These are phyloP conservation scores for Vitrella brassicaformis DNA, from an alignment of 73 alveolate genomes.

Conservation along the genomic window DNA sequence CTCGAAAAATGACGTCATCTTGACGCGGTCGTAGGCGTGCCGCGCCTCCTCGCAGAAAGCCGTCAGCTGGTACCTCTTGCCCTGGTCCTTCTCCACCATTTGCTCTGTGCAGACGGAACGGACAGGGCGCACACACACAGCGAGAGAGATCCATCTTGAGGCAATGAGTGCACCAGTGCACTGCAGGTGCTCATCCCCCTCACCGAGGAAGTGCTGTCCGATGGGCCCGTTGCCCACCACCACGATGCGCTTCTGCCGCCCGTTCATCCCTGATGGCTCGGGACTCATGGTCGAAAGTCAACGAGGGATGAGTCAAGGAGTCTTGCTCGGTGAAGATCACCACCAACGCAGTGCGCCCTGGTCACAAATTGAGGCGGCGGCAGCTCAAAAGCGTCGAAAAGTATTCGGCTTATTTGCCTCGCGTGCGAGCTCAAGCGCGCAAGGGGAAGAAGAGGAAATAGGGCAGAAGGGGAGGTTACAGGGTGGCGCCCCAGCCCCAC, in stretches of 20 bases:
- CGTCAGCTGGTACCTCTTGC: neutral
- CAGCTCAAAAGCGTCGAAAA: no score
- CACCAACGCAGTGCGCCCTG: no score
- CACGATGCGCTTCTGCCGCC: conserved; percentile 1
- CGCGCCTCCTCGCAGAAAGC: conserved; percentile 26
- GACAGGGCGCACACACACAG: neutral
- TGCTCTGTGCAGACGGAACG: neutral
- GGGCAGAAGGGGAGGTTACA: no score
- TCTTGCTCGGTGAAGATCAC: no score
- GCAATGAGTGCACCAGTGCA: neutral
- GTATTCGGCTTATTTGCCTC: no score
- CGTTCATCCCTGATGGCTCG: no score
- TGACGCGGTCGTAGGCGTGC: conserved; percentile 27
- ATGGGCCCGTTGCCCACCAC: conserved; percentile 27
- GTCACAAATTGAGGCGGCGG: no score
- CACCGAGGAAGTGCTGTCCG: conserved; percentile 17
- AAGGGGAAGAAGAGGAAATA: no score
- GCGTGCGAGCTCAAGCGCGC: no score
- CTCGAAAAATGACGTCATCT: conserved; percentile 32
- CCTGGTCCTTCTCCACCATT: neutral
- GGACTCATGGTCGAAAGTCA: no score
- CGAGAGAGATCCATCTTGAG: neutral
- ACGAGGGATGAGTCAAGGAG: no score
- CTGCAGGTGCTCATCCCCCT: neutral
- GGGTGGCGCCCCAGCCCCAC: no score